These are phyloP conservation scores for Silene vulgaris DNA, from an alignment of 179 eudicot species.

Conservation along the genomic window DNA sequence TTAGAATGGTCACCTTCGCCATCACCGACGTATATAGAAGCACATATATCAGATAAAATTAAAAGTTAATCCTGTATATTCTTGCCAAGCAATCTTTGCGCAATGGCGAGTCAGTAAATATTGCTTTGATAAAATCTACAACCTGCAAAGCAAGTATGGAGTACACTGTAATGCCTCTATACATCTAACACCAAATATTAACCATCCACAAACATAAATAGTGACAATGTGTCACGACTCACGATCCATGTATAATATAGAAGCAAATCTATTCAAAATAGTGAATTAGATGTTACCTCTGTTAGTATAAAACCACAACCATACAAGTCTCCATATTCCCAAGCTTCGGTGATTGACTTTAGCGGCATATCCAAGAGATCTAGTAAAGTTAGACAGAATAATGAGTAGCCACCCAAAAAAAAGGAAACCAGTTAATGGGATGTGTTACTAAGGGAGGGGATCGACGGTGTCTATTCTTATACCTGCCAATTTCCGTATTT, in stretches of 20 bases:
- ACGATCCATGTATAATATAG: not conserved
- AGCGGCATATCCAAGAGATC: constrained; percentile 89
- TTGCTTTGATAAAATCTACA: constrained; percentile 83
- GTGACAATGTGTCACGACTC: not conserved
- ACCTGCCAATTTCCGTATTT: constrained; percentile 75
- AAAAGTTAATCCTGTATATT: constrained; percentile 55
- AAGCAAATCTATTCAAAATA: not conserved
- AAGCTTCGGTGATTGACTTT: constrained; percentile 72
- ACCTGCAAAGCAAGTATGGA: constrained; percentile 43
- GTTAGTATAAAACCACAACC: constrained; percentile 55
- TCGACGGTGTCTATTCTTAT: not conserved
- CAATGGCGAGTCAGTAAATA: constrained; percentile 84
- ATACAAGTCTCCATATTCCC: constrained; percentile 86
- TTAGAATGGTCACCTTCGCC: not conserved
- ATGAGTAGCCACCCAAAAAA: constrained; percentile 5
- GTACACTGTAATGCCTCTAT: not conserved
- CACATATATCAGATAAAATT: not conserved
- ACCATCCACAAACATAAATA: not conserved
- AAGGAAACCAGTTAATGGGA: not conserved
- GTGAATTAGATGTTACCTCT: constrained; percentile 52
- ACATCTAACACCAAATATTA: not conserved
- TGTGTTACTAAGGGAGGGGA: not conserved
- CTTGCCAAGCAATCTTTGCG: constrained; percentile 82
- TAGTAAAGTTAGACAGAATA: constrained; percentile 23
- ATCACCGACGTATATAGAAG: not conserved